These are phyloP conservation scores for Beauveria scarabaeidicola DNA, from an alignment of 2,329 filamentous ascomycete genomes.

Conservation along the genomic window DNA sequence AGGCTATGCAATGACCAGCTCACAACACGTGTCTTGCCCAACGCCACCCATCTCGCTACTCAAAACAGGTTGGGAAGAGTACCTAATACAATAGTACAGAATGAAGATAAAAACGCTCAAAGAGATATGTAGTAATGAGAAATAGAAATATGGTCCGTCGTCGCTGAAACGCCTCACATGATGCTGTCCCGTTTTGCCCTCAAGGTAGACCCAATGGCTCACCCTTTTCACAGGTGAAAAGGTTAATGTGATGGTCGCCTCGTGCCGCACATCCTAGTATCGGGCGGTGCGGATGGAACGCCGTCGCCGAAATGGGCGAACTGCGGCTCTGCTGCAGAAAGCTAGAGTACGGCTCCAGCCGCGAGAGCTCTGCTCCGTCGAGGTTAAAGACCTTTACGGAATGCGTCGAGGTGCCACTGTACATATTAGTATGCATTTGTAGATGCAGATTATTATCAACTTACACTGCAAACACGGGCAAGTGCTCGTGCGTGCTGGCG, in stretches of 20 bases:
- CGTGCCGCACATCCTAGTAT: constrained; percentile 80
- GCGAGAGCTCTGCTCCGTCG: constrained; percentile 68
- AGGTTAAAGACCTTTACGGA: constrained; percentile 90
- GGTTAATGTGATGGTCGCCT: constrained; percentile 82
- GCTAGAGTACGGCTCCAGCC: constrained; percentile 81
- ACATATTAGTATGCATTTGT: background rate
- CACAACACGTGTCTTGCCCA: constrained; percentile 1
- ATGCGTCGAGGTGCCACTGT: constrained; percentile 78
- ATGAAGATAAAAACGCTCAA: background rate
- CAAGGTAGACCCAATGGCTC: constrained; percentile 17
- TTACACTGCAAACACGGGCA: constrained; percentile 91
- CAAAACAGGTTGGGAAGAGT: background rate
- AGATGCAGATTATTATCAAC: constrained; percentile 26
- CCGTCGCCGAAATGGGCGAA: constrained; percentile 76
- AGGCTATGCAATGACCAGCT: background rate
- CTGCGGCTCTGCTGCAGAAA: constrained; percentile 76
- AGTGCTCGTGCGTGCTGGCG: constrained; percentile 88
- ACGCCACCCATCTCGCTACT: constrained; percentile 8
- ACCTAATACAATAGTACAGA: background rate
- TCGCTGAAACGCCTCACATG: background rate
- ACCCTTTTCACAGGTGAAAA: constrained; percentile 62
- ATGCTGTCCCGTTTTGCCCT: background rate
- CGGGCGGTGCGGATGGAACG: constrained; percentile 92
- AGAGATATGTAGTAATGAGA: background rate
- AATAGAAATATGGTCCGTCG: background rate